These are phyloP conservation scores for Nakazawaea siamensis DNA, from an alignment of 805 yeast genomes.

Conservation along the genomic window DNA sequence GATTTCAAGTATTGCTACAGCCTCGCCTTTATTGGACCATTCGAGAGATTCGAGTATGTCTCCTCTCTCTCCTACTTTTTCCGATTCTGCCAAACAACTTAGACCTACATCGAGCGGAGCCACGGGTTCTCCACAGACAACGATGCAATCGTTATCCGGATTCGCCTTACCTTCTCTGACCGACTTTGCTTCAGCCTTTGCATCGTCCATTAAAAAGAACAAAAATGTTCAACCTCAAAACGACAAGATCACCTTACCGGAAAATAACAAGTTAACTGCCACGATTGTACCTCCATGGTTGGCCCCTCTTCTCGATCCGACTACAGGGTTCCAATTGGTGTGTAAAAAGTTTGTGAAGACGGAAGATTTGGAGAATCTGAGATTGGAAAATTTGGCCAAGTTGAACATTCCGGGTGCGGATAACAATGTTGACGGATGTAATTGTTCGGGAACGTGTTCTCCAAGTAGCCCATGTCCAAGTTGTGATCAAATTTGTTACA, in stretches of 20 bases:
- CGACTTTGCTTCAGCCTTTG: conserved; percentile 23
- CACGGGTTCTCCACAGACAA: not conserved
- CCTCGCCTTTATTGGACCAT: not conserved
- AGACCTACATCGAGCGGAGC: not conserved
- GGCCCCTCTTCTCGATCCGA: conserved; percentile 7
- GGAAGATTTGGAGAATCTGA: conserved; percentile 29
- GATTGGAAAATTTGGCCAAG: conserved; percentile 25
- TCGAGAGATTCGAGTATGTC: conserved; percentile 1
- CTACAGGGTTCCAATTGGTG: conserved; percentile 19
- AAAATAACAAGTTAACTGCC: conserved; percentile 11
- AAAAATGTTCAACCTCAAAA: not conserved
- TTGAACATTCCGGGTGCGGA: conserved; percentile 2
- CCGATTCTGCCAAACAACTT: conserved; percentile 4
- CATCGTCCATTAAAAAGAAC: conserved; percentile 16
- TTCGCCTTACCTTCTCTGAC: conserved; percentile 34
- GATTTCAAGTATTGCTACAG: not conserved
- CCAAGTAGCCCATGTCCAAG: conserved; percentile 33
- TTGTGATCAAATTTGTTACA: conserved; percentile 30
- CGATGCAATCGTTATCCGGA: conserved; percentile 23
- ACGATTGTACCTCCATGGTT: conserved; percentile 11
- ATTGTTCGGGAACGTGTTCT: conserved; percentile 21
- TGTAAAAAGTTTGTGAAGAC: conserved; percentile 27
- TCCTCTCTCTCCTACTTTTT: conserved; percentile 6
- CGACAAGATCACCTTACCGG: conserved; percentile 2
- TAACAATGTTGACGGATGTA: not conserved